phyloP scores from a whole-genome alignment of 768 basidiomycete genomes.

The Gyrodon lividus region DNA sequence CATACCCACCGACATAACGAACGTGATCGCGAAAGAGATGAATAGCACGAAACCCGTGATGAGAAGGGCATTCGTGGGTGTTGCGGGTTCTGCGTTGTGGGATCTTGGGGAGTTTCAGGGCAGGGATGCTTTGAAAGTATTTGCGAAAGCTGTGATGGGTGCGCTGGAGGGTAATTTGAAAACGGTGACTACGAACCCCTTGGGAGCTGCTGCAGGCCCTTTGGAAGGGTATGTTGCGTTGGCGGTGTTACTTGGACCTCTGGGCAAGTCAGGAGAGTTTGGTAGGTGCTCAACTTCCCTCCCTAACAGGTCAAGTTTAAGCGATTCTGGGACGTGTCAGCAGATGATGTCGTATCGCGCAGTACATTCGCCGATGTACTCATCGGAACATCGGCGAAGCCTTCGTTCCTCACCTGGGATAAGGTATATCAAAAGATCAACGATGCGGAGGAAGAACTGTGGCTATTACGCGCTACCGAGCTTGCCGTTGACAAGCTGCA shows the following conservation, averaged over 20 bases:
- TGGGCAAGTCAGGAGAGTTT: constrained; percentile 49
- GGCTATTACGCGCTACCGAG: constrained; percentile 71
- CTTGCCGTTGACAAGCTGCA: constrained; percentile 47
- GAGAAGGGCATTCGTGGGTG: constrained; percentile 59
- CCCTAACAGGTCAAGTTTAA: constrained; percentile 8
- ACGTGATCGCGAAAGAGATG: constrained; percentile 71
- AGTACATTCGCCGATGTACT: constrained; percentile 50
- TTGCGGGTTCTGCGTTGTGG: constrained; percentile 64
- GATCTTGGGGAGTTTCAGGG: constrained; percentile 30
- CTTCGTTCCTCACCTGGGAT: constrained; percentile 85
- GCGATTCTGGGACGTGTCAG: constrained; percentile 15
- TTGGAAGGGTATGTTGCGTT: constrained; percentile 82
- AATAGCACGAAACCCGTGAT: constrained; percentile 57
- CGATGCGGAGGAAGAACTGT: constrained; percentile 61
- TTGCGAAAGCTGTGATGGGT: constrained; percentile 55
- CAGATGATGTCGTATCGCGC: constrained; percentile 48
- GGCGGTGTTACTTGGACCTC: constrained; percentile 63
- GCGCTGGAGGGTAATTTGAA: constrained; percentile 73
- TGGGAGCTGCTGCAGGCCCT: constrained; percentile 62
- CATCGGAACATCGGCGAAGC: constrained; percentile 55
- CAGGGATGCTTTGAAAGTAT: constrained; percentile 43
- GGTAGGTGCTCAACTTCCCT: constrained; percentile 40
- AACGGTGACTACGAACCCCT: constrained; percentile 56
- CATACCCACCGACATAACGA: constrained; percentile 43
- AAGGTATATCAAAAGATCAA: constrained; percentile 77